Base-by-base conservation (phyloP, 1,284 basidiomycete species). In the Trametes sp. region DNA sequence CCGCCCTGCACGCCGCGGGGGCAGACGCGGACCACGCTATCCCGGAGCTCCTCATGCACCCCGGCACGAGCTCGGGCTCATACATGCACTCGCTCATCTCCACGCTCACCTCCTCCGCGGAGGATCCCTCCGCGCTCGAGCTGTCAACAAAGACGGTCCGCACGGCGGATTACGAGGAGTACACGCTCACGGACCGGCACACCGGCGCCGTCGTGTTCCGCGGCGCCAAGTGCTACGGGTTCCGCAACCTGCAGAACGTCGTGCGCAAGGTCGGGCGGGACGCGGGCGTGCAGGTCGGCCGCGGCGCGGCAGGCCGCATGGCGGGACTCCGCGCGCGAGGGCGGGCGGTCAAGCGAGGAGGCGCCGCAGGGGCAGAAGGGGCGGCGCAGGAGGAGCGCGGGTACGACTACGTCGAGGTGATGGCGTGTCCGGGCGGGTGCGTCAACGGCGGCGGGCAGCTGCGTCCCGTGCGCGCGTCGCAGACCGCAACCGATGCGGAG, bases 351-450 rank as follows among this genome's bases (percentile, higher is more conserved):
- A 77, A 73, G 67, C 72, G 73, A 58, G 76, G 64, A 33, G 74
- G 69, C 65, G 71, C 66, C 55, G 75, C 63, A 28, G 74, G 67
- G 67, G 71, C 66, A 51, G 76, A 66, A 13, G 69, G 52, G 13
- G 77, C 59, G 19, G 77, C 75, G 33, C 77, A 75, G 51, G 81
- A 84, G 63, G 85, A 86, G 56, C 81, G 80, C 70, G 82, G 86
- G 35, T 93, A 97, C 75, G 97, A 99, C 78, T 99, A 97, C 76
- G 92, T 99, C 52, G 98, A 99, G 73, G 96, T 99, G 64, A 99
- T 99, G 98, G 98, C 98, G 24, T 99, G 98, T 79, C 98, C 98
- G 0, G 89, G 93, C 0, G 98, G 98, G 7, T 99, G 98, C 74
- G 94, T 98, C 52, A 98, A 98, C 73, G 97, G 98, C 3, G 97